phyloP scores from a whole-genome alignment of 1,284 basidiomycete species.

The Apiotrichum porosum region DNA sequence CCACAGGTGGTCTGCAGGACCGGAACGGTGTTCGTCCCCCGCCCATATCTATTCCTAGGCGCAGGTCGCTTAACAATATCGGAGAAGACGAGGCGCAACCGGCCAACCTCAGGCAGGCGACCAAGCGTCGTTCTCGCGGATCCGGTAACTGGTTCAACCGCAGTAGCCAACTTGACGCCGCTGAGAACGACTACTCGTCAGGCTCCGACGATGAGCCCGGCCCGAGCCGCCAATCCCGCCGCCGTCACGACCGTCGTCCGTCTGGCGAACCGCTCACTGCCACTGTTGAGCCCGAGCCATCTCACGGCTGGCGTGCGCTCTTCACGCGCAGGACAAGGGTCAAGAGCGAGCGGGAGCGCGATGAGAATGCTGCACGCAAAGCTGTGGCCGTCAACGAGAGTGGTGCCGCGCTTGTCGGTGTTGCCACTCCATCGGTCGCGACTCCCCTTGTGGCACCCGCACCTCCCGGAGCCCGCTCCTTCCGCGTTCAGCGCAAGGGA shows the following conservation, averaged over 20 bases:
- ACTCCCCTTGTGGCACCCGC: not conserved
- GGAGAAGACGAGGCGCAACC: slow-evolving; percentile 16
- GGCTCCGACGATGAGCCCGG: slow-evolving; percentile 39
- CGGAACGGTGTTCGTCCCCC: slow-evolving; percentile 31
- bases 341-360: slow-evolving; percentile 22
- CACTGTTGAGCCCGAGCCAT: too few species aligned
- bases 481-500: slow-evolving; percentile 10
- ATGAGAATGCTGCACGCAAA: slow-evolving; percentile 44
- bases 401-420: slow-evolving; percentile 39
- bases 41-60: slow-evolving; percentile 30
- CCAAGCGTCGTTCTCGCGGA: slow-evolving; percentile 6
- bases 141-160: slow-evolving; percentile 9
- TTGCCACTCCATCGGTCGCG: slow-evolving; percentile 21
- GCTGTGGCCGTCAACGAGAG: slow-evolving; percentile 35
- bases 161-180: not conserved
- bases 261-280: too few species aligned
- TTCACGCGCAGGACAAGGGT: slow-evolving; percentile 18
- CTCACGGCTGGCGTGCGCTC: slow-evolving; percentile 10
- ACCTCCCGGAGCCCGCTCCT: not conserved
- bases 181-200: slow-evolving; percentile 11
- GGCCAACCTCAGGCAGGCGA: slow-evolving; percentile 3
- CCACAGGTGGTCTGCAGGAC: slow-evolving; percentile 13
- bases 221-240: slow-evolving; percentile 8
- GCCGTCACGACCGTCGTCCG: not conserved
- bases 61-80: slow-evolving; percentile 38